phyloP scores from a whole-genome alignment of 495 filamentous ascomycete genomes.

The Bacidia gigantensis region DNA sequence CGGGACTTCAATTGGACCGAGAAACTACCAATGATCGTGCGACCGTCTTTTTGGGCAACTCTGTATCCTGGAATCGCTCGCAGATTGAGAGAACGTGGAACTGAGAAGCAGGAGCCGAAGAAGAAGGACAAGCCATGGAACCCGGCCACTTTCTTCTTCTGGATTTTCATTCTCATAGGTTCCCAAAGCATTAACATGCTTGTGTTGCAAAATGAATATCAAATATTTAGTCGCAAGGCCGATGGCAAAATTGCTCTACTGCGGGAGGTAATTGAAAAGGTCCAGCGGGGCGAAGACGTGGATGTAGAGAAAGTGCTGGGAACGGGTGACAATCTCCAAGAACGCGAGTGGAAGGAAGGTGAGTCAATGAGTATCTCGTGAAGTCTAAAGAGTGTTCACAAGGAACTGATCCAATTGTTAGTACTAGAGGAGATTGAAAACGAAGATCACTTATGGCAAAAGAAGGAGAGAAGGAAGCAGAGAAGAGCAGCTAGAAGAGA shows the following conservation, averaged over 20 bases:
- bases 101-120: conserved; percentile 9
- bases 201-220: conserved; percentile 58
- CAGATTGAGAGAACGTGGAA: conserved; percentile 3
- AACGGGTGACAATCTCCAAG: conserved; percentile 59
- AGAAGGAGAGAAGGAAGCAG: conserved; percentile 23
- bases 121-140: conserved; percentile 65
- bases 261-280: conserved; percentile 66
- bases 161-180: conserved; percentile 81
- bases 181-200: conserved; percentile 92
- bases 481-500: conserved; percentile 19
- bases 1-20: conserved; percentile 1
- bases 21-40: conserved; percentile 3
- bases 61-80: conserved; percentile 2
- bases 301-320: conserved; percentile 78
- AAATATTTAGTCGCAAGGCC: conserved; percentile 54
- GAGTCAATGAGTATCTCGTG: conserved; percentile 10
- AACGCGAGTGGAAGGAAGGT: conserved; percentile 85
- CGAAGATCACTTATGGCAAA: conserved; percentile 53
- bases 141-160: conserved; percentile 82
- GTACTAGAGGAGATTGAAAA: conserved; percentile 71
- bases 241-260: conserved; percentile 68
- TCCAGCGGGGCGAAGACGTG: conserved; percentile 76
- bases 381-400: neutral
- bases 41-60: conserved; percentile 5
- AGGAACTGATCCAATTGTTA: conserved; percentile 20